Base-by-base conservation (phyloP, 2,329 filamentous ascomycete genomes). In the Alternaria angustiovoidea region DNA sequence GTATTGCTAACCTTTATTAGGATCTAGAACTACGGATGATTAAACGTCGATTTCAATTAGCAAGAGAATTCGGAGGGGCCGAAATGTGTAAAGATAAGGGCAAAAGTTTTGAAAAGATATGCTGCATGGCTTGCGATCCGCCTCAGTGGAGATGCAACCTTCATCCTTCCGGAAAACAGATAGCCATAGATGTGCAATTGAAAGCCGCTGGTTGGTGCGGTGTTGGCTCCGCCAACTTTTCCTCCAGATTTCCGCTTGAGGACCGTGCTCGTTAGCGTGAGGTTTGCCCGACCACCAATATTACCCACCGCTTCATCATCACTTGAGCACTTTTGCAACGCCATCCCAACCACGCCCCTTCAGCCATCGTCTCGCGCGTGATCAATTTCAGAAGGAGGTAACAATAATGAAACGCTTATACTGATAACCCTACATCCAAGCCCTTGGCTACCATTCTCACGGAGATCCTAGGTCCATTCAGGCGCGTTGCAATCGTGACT, bases 351-450 rank as follows among this genome's bases (percentile, higher is more conserved):
- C 39, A 47, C 57, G 61, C 63, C 59, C 20, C 46, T 53, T 32
- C 43, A 39, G 46, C 43, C 54, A 58, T 52, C 47, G 39, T 11
- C 42, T 24, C 47, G 52, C 52, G 48, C 51, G 48, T 61, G 41
- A 22, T 60, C 62, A 30, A 51, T 63, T 60, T 48, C 52, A 60
- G 59, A 57, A 58, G 54, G 47, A 59, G 54, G 38, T 65, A 46
- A 54, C 49, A 46, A 38, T 20, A 54, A 57, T 59, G 42, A 61
- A 69, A 60, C 59, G 51, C 61, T 61, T 66, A 66, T 65, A 66
- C 61, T 59, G 54, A 43, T 22, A 28, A 36, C 54, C 12, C 16
- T 47, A 42, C 7, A 18, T 53, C 65, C 65, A 69, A 68, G 65
- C 48, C 58, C 67, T 69, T 69, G 67, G 67, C 66, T 55, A 54